These are phyloP conservation scores for Heimioporus sp. DNA, from an alignment of 768 basidiomycete species.

Conservation along the genomic window DNA sequence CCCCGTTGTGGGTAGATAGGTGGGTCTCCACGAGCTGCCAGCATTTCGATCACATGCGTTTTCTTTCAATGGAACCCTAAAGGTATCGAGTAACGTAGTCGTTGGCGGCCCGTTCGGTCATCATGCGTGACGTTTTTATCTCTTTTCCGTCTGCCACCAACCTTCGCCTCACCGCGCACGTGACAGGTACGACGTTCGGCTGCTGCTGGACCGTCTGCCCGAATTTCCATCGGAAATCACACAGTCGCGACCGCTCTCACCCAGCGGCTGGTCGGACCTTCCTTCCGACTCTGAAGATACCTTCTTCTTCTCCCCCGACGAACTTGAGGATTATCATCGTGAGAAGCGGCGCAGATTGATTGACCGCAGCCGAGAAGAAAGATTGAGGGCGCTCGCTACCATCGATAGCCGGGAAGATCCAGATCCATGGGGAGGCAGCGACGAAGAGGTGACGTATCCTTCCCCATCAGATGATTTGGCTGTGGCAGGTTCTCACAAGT, in stretches of 20 bases:
- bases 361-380: constrained; percentile 58
- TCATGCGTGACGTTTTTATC: constrained; percentile 13
- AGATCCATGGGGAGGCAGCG: constrained; percentile 65
- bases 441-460: constrained; percentile 57
- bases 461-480: not conserved
- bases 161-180: constrained; percentile 18
- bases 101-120: not conserved
- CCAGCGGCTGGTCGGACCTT: constrained; percentile 78
- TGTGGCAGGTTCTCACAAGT: constrained; percentile 8
- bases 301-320: constrained; percentile 71
- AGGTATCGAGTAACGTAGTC: constrained; percentile 10
- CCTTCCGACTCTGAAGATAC: constrained; percentile 85
- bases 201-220: constrained; percentile 60
- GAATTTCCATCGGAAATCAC: not conserved
- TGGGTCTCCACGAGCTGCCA: constrained; percentile 43
- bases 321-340: constrained; percentile 62
- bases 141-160: constrained; percentile 12
- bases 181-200: constrained; percentile 75
- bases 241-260: constrained; percentile 37
- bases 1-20: constrained; percentile 76
- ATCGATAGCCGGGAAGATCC: constrained; percentile 41
- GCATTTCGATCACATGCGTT: constrained; percentile 4
- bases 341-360: constrained; percentile 66
- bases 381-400: constrained; percentile 55
- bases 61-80: constrained; percentile 1